These are phyloP conservation scores for Fraxinus greggii DNA, from an alignment of 305 asterid species.

Conservation along the genomic window DNA sequence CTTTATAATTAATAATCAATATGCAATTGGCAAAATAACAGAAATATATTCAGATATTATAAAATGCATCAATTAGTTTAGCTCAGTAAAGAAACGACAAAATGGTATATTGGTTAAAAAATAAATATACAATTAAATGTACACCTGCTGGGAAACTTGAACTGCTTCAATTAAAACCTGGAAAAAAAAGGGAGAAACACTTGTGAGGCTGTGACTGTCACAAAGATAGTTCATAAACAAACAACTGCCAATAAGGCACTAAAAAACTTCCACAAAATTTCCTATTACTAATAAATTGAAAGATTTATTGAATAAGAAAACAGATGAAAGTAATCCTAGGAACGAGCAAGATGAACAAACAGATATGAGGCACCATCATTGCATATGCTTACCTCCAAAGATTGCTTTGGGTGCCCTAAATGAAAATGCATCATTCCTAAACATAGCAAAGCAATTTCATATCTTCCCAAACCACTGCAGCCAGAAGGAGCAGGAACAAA, in stretches of 20 bases:
- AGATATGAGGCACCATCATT: slow-evolving; percentile 15
- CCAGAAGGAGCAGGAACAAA: slow-evolving; percentile 60
- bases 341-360: slow-evolving; percentile 4
- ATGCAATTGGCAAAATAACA: background rate
- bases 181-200: slow-evolving; percentile 22
- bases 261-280: background rate
- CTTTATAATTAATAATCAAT: background rate
- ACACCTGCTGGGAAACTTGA: slow-evolving; percentile 91
- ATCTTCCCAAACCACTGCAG: slow-evolving; percentile 67
- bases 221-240: slow-evolving; percentile 15
- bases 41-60: background rate
- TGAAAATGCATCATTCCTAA: slow-evolving; percentile 97
- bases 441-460: slow-evolving; percentile 81
- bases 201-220: slow-evolving; percentile 22
- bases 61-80: slow-evolving; percentile 12
- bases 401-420: slow-evolving; percentile 86
- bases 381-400: slow-evolving; percentile 70
- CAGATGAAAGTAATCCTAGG: slow-evolving; percentile 18
- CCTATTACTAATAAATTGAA: slow-evolving; percentile 10
- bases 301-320: slow-evolving; percentile 18
- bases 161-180: slow-evolving; percentile 96
- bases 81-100: slow-evolving; percentile 15
- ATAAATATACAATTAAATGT: slow-evolving; percentile 8
- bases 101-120: background rate
- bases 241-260: slow-evolving; percentile 7